A percentile compares a stretch with the other conserved stretches of the same genome.
phyloP scores from a whole-genome alignment of 768 basidiomycete genomes.

The Termitomyces sp. region DNA sequence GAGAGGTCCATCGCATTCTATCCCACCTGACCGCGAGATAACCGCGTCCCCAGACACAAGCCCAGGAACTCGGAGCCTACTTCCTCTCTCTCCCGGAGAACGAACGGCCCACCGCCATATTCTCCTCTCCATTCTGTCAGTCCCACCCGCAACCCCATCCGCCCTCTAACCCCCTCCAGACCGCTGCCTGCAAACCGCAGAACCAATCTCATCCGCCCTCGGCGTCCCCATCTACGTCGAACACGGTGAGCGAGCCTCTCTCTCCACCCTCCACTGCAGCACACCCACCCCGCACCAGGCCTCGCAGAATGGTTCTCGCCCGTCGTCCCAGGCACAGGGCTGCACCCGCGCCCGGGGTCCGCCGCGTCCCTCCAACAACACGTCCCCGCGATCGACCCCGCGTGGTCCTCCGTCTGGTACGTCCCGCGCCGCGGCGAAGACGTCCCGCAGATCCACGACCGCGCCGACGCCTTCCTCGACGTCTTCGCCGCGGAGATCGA shows the following conservation, averaged over 20 bases:
- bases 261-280: not conserved
- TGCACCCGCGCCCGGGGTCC: slow-evolving; percentile 69
- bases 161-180: slow-evolving; percentile 34
- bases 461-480: slow-evolving; percentile 45
- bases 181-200: slow-evolving; percentile 81
- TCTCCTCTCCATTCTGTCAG: slow-evolving; percentile 83
- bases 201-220: slow-evolving; percentile 57
- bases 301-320: slow-evolving; percentile 80
- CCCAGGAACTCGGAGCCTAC: slow-evolving; percentile 63
- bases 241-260: slow-evolving; percentile 45
- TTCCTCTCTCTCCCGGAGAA: slow-evolving; percentile 60
- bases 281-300: slow-evolving; percentile 30
- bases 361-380: slow-evolving; percentile 47
- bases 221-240: slow-evolving; percentile 71
- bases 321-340: slow-evolving; percentile 56
- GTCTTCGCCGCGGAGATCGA: slow-evolving; percentile 49
- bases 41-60: slow-evolving; percentile 47
- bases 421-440: slow-evolving; percentile 73
- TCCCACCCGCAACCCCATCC: not conserved
- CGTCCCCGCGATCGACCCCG: slow-evolving; percentile 60
- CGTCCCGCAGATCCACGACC: slow-evolving; percentile 54
- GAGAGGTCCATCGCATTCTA: slow-evolving; percentile 40
- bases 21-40: not conserved
- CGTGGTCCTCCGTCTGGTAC: slow-evolving; percentile 61
- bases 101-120: slow-evolving; percentile 69